A percentile compares a stretch with the other conserved stretches of the same genome.
These are phyloP conservation scores for Hypoxylon sp. DNA, from an alignment of 2,329 filamentous ascomycete species.

Conservation along the genomic window DNA sequence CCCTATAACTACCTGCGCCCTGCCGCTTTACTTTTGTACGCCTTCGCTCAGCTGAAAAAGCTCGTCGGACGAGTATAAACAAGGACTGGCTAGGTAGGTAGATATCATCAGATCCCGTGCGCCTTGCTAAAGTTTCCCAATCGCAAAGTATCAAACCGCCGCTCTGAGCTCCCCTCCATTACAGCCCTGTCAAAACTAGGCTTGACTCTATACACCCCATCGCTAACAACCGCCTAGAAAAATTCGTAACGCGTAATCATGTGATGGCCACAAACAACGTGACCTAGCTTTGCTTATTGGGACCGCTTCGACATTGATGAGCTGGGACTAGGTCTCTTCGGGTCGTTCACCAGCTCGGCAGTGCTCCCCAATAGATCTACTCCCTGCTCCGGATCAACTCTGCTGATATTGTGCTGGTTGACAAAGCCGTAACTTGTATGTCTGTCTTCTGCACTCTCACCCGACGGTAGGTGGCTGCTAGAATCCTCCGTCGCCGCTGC, in stretches of 20 bases:
- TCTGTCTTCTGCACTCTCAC: constrained; percentile 53
- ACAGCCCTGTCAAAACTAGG: constrained; percentile 15
- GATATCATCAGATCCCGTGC: constrained; percentile 31
- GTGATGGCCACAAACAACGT: neutral
- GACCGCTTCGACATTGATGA: constrained; percentile 36
- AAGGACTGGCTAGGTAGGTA: constrained; percentile 17
- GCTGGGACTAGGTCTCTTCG: constrained; percentile 41
- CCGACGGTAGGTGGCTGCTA: constrained; percentile 50
- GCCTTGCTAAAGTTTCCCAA: constrained; percentile 35
- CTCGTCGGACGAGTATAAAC: constrained; percentile 26
- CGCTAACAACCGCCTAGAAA: constrained; percentile 32
- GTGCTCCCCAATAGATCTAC: constrained; percentile 60
- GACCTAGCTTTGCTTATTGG: constrained; percentile 12
- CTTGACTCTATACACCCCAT: constrained; percentile 28
- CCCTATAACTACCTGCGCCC: constrained; percentile 14
- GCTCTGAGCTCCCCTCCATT: constrained; percentile 30
- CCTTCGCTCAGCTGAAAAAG: constrained; percentile 32
- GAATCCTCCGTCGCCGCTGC: constrained; percentile 56
- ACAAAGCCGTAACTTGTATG: constrained; percentile 65
- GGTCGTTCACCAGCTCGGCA: constrained; percentile 63
- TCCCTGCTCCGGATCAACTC: constrained; percentile 58
- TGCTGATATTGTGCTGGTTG: constrained; percentile 63
- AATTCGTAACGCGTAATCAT: constrained; percentile 39
- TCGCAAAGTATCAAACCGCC: constrained; percentile 30
- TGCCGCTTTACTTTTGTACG: constrained; percentile 32